Conservation (phyloP, 2,329 filamentous ascomycete species). For the Aspergillus japonicus region DNA sequence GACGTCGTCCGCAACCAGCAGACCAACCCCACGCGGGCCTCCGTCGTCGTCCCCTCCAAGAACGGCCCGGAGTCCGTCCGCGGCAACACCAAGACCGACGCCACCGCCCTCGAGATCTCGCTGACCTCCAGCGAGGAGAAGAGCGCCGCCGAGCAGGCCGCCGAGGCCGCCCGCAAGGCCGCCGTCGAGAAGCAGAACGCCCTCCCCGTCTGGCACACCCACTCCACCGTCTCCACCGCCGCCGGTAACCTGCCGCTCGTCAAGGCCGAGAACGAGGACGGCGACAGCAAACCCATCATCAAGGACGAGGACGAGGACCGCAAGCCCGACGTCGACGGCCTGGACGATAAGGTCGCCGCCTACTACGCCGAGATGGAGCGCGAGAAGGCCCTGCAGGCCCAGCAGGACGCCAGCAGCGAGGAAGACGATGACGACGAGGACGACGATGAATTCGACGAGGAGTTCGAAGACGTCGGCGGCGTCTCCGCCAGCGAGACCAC, state of each 20-base stretch:
- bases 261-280: conserved; percentile 32
- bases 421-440: conserved; percentile 36
- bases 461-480: conserved; percentile 48
- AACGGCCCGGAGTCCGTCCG: conserved; percentile 39
- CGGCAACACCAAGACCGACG: conserved; percentile 45
- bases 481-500: conserved; percentile 37
- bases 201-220: conserved; percentile 54
- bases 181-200: conserved; percentile 53
- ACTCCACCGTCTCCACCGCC: conserved; percentile 46
- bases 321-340: conserved; percentile 41
- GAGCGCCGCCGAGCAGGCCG: conserved; percentile 49
- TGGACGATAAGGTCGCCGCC: conserved; percentile 48
- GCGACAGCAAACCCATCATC: conserved; percentile 39
- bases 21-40: conserved; percentile 42
- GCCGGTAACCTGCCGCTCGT: conserved; percentile 24
- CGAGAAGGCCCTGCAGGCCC: conserved; percentile 43
- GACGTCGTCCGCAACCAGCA: conserved; percentile 46
- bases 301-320: conserved; percentile 45
- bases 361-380: conserved; percentile 49
- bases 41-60: conserved; percentile 41
- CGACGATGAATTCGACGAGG: conserved; percentile 42
- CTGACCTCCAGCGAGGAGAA: conserved; percentile 51
- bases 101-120: conserved; percentile 48
- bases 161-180: conserved; percentile 48
- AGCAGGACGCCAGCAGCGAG: conserved; percentile 42